Evolutionary conservation across 225 moss, liverwort and hornwort genomes (phyloP).

Genomic region (Straminergon stramineum): DNA sequence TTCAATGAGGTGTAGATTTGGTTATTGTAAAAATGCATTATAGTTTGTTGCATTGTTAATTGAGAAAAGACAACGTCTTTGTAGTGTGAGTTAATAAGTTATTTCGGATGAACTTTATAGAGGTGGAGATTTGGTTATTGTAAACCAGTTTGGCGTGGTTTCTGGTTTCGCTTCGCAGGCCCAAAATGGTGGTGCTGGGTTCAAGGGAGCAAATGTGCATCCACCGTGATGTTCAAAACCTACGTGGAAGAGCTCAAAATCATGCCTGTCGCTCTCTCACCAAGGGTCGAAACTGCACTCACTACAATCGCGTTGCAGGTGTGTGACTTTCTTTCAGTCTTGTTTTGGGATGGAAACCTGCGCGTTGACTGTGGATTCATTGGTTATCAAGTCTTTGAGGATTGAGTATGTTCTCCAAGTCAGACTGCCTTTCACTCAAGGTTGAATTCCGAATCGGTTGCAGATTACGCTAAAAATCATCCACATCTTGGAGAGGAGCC

Average conservation of each 20-base stretch:
- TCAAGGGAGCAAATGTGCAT: slow-evolving; percentile 99
- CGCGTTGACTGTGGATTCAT: neutral
- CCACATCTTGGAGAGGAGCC: slow-evolving; percentile 87
- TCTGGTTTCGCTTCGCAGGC: slow-evolving; percentile 34
- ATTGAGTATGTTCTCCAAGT: neutral
- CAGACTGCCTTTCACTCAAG: neutral
- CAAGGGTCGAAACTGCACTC: slow-evolving; percentile 68
- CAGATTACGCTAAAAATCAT: slow-evolving; percentile 69
- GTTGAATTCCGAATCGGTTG: neutral
- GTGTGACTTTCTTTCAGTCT: neutral
- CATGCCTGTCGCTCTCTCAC: slow-evolving; percentile 83
- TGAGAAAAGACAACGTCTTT: neutral
- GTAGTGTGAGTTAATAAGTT: neutral
- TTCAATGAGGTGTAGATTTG: neutral
- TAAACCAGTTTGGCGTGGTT: neutral
- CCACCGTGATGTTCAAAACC: slow-evolving; percentile 60
- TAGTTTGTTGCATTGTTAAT: neutral
- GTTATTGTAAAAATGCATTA: neutral
- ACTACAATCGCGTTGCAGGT: slow-evolving; percentile 89
- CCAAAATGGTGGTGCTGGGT: slow-evolving; percentile 90
- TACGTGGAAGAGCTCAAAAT: slow-evolving; percentile 83
- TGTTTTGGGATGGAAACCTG: neutral
- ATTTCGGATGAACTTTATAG: neutral
- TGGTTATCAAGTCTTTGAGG: neutral
- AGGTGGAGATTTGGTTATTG: neutral